Conservation (phyloP, 805 yeast genomes). For the Wickerhamomyces bovis region DNA sequence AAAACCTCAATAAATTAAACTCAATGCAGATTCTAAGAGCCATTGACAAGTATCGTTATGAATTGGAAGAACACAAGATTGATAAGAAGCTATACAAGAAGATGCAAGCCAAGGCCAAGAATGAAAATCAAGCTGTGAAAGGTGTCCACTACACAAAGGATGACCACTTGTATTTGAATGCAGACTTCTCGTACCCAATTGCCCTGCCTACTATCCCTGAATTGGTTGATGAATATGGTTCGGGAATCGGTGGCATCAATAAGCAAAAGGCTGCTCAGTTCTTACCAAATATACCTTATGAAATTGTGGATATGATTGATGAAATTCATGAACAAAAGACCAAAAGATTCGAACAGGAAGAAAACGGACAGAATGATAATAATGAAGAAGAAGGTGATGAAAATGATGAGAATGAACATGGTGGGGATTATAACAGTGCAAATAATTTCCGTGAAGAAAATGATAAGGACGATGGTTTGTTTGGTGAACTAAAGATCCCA, state of each 20-base stretch:
- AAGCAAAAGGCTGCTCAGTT: constrained; percentile 46
- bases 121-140: constrained; percentile 6
- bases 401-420: constrained; percentile 7
- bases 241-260: constrained; percentile 61
- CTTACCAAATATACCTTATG: constrained; percentile 70
- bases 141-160: constrained; percentile 17
- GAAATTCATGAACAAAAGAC: constrained; percentile 47
- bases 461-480: constrained; percentile 40
- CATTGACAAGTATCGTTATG: constrained; percentile 75
- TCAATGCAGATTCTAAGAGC: constrained; percentile 66
- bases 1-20: constrained; percentile 51
- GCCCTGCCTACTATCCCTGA: constrained; percentile 71
- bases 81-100: constrained; percentile 28
- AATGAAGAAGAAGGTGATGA: constrained; percentile 12
- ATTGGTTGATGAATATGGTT: constrained; percentile 68
- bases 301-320: constrained; percentile 66
- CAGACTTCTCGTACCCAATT: constrained; percentile 33
- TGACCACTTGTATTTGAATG: constrained; percentile 39
- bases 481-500: constrained; percentile 44
- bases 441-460: constrained; percentile 4
- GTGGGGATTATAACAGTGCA: constrained; percentile 2
- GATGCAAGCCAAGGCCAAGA: constrained; percentile 10
- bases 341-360: constrained; percentile 19
- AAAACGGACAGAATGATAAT: constrained; percentile 12
- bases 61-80: constrained; percentile 69